A percentile compares a stretch with the other conserved stretches of the same genome.
These are phyloP conservation scores for Phytophthora ohioensis DNA, from an alignment of 352 stramenopile genomes.

Conservation along the genomic window DNA sequence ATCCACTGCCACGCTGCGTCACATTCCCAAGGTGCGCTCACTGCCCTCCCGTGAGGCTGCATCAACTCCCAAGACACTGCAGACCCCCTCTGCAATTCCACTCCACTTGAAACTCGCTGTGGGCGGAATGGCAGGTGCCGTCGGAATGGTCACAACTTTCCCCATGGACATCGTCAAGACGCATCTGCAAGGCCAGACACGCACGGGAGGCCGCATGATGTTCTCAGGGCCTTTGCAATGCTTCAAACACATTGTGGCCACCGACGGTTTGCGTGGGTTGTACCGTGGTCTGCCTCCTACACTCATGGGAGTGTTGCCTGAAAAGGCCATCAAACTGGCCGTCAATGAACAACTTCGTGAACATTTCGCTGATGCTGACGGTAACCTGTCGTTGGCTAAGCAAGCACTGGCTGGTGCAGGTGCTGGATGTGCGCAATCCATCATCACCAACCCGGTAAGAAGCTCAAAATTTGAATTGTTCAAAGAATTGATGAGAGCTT, in stretches of 20 bases:
- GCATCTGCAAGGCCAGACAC: constrained; percentile 85
- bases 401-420: constrained; percentile 76
- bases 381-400: constrained; percentile 63
- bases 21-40: constrained; percentile 32
- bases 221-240: constrained; percentile 75
- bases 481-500: constrained; percentile 4
- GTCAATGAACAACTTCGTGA: constrained; percentile 93
- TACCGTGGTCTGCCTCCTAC: constrained; percentile 85
- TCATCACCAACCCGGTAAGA: constrained; percentile 88
- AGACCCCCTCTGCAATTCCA: constrained; percentile 54
- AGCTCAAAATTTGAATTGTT: background rate
- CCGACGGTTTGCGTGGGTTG: constrained; percentile 71
- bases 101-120: constrained; percentile 88
- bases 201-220: constrained; percentile 41
- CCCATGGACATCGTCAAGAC: constrained; percentile 95
- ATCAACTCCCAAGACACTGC: constrained; percentile 15
- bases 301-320: constrained; percentile 84
- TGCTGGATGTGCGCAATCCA: constrained; percentile 82
- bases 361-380: constrained; percentile 66
- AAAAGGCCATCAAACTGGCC: constrained; percentile 93
- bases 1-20: constrained; percentile 22
- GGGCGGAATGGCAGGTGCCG: constrained; percentile 84
- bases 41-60: constrained; percentile 20
- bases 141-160: constrained; percentile 89
- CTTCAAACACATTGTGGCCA: constrained; percentile 76